Base-by-base conservation (phyloP, 2,329 filamentous ascomycete genomes). In the Penicillium hesseltinei region DNA sequence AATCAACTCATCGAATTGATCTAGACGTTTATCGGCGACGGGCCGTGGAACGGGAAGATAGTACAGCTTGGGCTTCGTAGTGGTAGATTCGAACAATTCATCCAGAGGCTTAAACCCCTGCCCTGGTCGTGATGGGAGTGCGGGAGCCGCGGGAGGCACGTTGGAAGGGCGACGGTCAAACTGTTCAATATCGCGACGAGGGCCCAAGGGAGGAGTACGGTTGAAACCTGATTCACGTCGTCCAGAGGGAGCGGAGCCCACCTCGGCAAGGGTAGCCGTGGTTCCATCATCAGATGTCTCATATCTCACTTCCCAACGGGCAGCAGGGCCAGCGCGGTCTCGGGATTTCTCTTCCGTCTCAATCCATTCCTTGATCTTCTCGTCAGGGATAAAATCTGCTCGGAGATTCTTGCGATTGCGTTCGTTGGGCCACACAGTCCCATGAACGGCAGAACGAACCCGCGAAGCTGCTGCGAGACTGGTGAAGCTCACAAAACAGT, bases 361-460 rank as follows among this genome's bases (percentile, higher is more conserved):
- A 57, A 95, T 88, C 91, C 92, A 97, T 25, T 83, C 82, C 15
- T 78, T 73, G 4, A 95, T 82, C 62, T 86, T 84, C 27, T 91
- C 86, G 19, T 88, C 83, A 0, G 93, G 93, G 21, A 97, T 82
- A 71, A 94, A 97, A 72, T 99, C 94, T 4, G 91, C 90, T 84
- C 88, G 95, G 1, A 97, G 81, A 0, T 87, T 82, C 72, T 94
- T 95, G 33, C 94, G 84, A 64, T 88, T 90, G 57, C 88, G 86
- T 75, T 97, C 93, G 57, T 92, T 85, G 0, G 93, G 93, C 91
- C 92, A 97, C 36, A 92, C 83, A 23, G 83, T 83, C 57, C 86
- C 84, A 74, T 99, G 93, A 2, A 97, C 79, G 2, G 84, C 83
- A 10, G 85, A 82, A 48, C 93, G 88, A 9, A 90, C 92, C 23